These are phyloP conservation scores for Didymella pinodella DNA, from an alignment of 2,329 filamentous ascomycete genomes.

Conservation along the genomic window DNA sequence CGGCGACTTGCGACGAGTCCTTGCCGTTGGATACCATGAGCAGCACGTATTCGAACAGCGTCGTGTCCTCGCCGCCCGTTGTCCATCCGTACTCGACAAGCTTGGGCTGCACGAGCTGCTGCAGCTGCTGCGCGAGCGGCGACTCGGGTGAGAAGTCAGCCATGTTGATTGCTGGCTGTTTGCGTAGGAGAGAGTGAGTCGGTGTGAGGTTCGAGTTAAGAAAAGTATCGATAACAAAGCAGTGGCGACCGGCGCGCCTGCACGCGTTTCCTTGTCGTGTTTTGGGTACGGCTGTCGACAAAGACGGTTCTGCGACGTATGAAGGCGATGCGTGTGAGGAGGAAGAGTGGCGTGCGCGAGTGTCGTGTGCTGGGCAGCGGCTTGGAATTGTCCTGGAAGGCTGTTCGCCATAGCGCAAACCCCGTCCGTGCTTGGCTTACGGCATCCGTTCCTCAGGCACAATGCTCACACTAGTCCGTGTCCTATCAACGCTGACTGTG, in stretches of 20 bases:
- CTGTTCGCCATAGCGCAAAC: constrained; percentile 11
- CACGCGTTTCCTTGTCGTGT: constrained; percentile 25
- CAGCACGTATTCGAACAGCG: constrained; percentile 94
- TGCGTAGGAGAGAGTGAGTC: constrained; percentile 12
- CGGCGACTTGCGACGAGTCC: constrained; percentile 85
- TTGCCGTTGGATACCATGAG: constrained; percentile 97
- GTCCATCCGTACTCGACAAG: constrained; percentile 93
- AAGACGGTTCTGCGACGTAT: constrained; percentile 23
- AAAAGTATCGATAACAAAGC: constrained; percentile 30
- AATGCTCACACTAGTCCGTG: background rate
- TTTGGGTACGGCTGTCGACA: constrained; percentile 18
- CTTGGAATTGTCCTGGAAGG: constrained; percentile 15
- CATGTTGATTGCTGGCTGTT: constrained; percentile 66
- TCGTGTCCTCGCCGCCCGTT: constrained; percentile 78
- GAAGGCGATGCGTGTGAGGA: constrained; percentile 22
- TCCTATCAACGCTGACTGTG: background rate
- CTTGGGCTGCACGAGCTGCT: constrained; percentile 85
- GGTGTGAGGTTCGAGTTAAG: constrained; percentile 27
- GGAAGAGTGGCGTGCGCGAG: constrained; percentile 11
- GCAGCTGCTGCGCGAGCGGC: constrained; percentile 84
- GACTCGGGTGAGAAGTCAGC: constrained; percentile 79
- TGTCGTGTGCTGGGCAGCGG: constrained; percentile 23
- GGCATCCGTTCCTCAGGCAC: constrained; percentile 7
- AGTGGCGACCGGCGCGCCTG: constrained; percentile 36
- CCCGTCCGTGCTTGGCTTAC: constrained; percentile 17